Evolutionary conservation across 192 early-diverging fungal genomes (phyloP).

Genomic region (Coemansia biformis): DNA sequence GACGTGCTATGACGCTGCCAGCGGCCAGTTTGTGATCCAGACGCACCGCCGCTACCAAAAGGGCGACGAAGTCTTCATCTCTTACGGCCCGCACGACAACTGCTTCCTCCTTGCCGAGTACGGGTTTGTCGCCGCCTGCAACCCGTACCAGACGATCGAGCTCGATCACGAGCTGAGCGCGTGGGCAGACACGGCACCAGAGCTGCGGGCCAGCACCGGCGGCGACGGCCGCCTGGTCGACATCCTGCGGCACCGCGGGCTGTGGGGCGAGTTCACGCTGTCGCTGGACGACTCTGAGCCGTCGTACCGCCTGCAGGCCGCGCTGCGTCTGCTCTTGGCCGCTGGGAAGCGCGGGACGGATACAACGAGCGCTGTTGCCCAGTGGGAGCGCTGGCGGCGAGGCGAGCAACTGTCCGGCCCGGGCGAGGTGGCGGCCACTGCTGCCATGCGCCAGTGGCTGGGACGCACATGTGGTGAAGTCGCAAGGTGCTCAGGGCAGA

Average conservation of each 20-base stretch:
- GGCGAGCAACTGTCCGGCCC: not conserved
- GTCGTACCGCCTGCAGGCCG: conserved; percentile 30
- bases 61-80: conserved; percentile 56
- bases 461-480: not conserved
- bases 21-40: conserved; percentile 57
- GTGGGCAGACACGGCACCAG: conserved; percentile 5
- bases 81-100: conserved; percentile 47
- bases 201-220: not conserved
- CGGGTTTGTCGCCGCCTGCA: conserved; percentile 30
- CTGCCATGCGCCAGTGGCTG: not conserved
- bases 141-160: conserved; percentile 33
- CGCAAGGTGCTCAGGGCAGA: not conserved
- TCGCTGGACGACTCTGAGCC: conserved; percentile 16
- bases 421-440: not conserved
- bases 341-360: not conserved
- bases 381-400: conserved; percentile 7
- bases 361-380: not conserved
- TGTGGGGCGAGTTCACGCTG: conserved; percentile 41
- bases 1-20: conserved; percentile 14
- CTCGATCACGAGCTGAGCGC: conserved; percentile 16
- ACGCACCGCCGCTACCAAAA: conserved; percentile 55
- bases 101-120: conserved; percentile 44
- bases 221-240: conserved; percentile 14
- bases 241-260: conserved; percentile 20
- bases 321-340: conserved; percentile 28